Evolutionary conservation across 2,329 filamentous ascomycete genomes (phyloP).

Genomic region (Scopulariopsis brevicaulis): DNA sequence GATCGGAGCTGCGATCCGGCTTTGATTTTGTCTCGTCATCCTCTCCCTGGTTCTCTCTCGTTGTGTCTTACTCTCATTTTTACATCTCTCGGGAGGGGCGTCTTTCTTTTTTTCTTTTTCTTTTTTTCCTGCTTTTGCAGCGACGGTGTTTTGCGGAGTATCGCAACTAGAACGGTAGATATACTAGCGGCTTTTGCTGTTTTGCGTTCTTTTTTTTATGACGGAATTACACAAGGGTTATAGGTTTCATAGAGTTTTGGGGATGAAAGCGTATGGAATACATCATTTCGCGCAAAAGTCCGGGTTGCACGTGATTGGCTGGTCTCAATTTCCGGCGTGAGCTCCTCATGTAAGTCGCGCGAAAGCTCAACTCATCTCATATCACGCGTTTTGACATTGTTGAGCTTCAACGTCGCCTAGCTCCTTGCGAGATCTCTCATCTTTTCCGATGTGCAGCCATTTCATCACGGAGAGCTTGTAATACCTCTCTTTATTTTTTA

Average conservation of each 20-base stretch:
- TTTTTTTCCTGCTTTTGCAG: not conserved
- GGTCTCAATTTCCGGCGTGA: not conserved
- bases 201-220: not conserved
- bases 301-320: not conserved
- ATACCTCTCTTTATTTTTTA: not conserved
- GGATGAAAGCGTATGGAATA: not conserved
- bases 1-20: constrained; percentile 54
- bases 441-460: not conserved
- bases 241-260: not conserved
- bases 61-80: constrained; percentile 2
- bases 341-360: not conserved
- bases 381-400: not conserved
- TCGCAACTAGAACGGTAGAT: not conserved
- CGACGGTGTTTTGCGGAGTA: not conserved
- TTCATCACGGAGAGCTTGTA: not conserved
- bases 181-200: not conserved
- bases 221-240: not conserved
- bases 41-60: too few relatives aligned
- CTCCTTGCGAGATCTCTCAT: not conserved
- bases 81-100: not conserved
- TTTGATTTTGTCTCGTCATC: constrained; percentile 20
- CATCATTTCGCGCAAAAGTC: not conserved
- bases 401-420: not conserved
- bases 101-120: constrained; percentile 9
- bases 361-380: not conserved